A percentile compares a stretch with the other conserved stretches of the same genome.
Evolutionary conservation across 2,329 filamentous ascomycete genomes (phyloP).

Genomic region (Diplocarpon mali): DNA sequence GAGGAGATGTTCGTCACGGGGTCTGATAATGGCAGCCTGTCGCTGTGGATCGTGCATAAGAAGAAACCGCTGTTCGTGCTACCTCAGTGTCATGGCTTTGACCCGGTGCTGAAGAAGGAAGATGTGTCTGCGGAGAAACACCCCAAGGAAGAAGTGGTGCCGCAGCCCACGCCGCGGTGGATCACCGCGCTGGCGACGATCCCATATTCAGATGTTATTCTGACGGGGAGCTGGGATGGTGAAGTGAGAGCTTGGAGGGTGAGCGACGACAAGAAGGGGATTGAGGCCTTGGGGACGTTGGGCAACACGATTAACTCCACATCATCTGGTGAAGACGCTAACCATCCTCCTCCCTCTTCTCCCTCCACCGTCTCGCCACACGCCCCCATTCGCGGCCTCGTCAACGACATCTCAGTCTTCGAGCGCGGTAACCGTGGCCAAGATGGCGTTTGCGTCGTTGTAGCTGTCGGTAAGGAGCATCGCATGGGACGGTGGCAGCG

Average conservation of each 20-base stretch:
- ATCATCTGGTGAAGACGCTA: neutral
- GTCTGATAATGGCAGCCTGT: conserved; percentile 78
- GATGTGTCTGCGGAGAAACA: conserved; percentile 63
- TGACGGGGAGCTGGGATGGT: conserved; percentile 93
- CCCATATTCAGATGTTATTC: conserved; percentile 80
- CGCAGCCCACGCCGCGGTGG: conserved; percentile 64
- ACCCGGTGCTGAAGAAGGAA: conserved; percentile 55
- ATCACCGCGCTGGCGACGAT: conserved; percentile 82
- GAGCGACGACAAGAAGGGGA: conserved; percentile 67
- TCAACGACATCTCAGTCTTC: conserved; percentile 83
- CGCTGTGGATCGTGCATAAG: conserved; percentile 81
- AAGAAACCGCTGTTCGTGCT: conserved; percentile 86
- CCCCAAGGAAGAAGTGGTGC: conserved; percentile 48
- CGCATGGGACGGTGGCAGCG: conserved; percentile 70
- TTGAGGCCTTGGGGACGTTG: conserved; percentile 62
- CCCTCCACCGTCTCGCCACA: neutral
- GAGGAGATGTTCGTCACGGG: conserved; percentile 86
- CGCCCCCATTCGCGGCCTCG: conserved; percentile 45
- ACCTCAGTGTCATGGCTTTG: conserved; percentile 73
- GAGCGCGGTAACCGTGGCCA: conserved; percentile 70
- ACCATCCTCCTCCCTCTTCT: too few relatives aligned
- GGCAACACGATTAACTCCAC: conserved; percentile 1
- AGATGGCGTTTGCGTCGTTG: conserved; percentile 71
- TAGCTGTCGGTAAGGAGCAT: conserved; percentile 79
- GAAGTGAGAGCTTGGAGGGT: conserved; percentile 77